These are phyloP conservation scores for Saccharomycodes ludwigii DNA, from an alignment of 805 yeast species.

Conservation along the genomic window DNA sequence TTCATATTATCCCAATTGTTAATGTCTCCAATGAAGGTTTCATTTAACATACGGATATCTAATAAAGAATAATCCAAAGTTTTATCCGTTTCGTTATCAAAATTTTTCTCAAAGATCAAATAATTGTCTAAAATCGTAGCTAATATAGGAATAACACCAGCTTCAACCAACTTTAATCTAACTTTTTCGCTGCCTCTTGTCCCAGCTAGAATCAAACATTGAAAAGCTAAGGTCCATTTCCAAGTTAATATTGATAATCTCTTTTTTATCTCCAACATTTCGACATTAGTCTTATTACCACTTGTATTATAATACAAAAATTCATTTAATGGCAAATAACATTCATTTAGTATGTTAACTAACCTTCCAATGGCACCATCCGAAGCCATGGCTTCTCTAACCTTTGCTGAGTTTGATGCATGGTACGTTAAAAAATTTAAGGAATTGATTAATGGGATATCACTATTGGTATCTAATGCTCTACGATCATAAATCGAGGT, in stretches of 20 bases:
- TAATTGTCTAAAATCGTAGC: constrained; percentile 90
- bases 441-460: constrained; percentile 83
- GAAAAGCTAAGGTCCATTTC: constrained; percentile 96
- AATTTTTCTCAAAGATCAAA: constrained; percentile 29
- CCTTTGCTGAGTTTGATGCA: constrained; percentile 76
- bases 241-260: constrained; percentile 57
- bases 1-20: too few species aligned
- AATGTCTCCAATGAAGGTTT: too few species aligned
- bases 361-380: constrained; percentile 92
- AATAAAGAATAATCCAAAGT: too few species aligned
- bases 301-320: constrained; percentile 10
- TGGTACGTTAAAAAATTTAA: constrained; percentile 81
- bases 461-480: constrained; percentile 83
- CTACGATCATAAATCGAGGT: constrained; percentile 83
- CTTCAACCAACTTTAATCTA: constrained; percentile 75
- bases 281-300: constrained; percentile 9
- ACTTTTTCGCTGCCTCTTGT: constrained; percentile 86
- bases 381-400: constrained; percentile 73
- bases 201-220: constrained; percentile 81
- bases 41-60: too few species aligned
- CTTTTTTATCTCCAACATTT: constrained; percentile 22
- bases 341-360: constrained; percentile 74
- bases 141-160: constrained; percentile 82
- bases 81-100: too few species aligned
- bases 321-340: constrained; percentile 30